These are phyloP conservation scores for Cyclocybe aegerita DNA, from an alignment of 768 basidiomycete genomes.

Conservation along the genomic window DNA sequence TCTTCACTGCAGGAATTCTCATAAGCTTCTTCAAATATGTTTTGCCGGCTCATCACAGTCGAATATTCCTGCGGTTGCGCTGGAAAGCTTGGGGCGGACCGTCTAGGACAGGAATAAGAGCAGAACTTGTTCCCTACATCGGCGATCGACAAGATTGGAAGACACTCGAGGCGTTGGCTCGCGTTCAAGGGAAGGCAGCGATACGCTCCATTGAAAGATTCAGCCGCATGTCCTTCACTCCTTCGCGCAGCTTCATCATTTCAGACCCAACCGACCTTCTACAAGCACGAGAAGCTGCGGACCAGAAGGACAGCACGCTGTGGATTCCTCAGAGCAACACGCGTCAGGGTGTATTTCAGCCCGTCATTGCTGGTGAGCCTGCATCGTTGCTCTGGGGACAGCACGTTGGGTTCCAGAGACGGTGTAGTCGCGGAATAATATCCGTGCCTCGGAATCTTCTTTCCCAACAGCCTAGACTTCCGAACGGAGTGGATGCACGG, in stretches of 20 bases:
- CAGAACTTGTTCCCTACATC: conserved; percentile 10
- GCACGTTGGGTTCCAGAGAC: conserved; percentile 8
- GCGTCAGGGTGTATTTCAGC: conserved; percentile 3
- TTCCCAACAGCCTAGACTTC: background rate
- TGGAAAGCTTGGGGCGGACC: conserved; percentile 12
- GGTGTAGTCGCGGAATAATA: conserved; percentile 8
- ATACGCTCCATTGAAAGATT: too few relatives aligned
- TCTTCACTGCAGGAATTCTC: background rate
- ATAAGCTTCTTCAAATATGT: conserved; percentile 5
- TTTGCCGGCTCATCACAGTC: conserved; percentile 4
- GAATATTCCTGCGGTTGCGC: conserved; percentile 5
- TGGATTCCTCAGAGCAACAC: background rate
- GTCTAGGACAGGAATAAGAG: conserved; percentile 9
- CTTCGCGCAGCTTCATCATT: too few relatives aligned
- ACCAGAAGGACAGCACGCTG: background rate
- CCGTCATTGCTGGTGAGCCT: conserved; percentile 3
- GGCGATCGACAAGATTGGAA: conserved; percentile 8
- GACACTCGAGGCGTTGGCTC: background rate
- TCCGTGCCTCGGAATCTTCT: background rate
- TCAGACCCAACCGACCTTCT: too few relatives aligned
- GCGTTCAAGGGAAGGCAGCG: background rate
- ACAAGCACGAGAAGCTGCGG: too few relatives aligned
- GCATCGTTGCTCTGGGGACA: conserved; percentile 11
- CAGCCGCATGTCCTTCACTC: too few relatives aligned
- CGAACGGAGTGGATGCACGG: conserved; percentile 1